Evolutionary conservation across 2,329 filamentous ascomycete species (phyloP), one percentile per base, ranked within the genome.

Genomic region (Ceratocystis alfenasii): DNA sequence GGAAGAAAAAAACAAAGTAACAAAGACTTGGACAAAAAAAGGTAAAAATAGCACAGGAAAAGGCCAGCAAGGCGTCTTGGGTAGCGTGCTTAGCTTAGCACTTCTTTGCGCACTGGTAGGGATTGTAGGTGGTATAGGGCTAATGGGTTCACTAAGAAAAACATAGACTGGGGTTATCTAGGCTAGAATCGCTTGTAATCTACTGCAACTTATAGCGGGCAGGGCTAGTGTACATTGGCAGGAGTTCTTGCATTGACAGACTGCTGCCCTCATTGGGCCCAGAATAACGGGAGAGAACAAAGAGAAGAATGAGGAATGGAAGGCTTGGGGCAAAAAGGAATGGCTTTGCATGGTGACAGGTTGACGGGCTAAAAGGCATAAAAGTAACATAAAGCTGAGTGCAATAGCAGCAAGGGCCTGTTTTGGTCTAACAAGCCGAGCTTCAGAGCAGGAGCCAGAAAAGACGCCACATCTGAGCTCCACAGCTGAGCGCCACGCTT

Each of bases 11-110:
- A 7, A 28, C n/a, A 57, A 64, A 20, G 59, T 22, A 28, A 59
- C 25, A 53, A 15, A 53, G 41, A 25, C n/a, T 5, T 20, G 48
- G 12, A 53, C n/a, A 25, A n/a, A 25, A 48, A 20, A 8, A 22
- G 22, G 15, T 15, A 41, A 15, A 41, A 41, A 41, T 41, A 41
- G 36, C 36, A 41, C 36, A 15, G 28, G 25, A 67, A 67, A 30
- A 64, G 53, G 53, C 60, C 33, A 60, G 30, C 62, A 45, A 67
- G 53, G 25, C 46, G 48, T 33, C 25, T 22, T 59, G 6, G 15
- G 46, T 57, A 36, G 22, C 17, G 22, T 59, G 8, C 30, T 12
- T 55, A 3, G 20, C 15, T 28, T 65, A 41, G 36, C 36, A 6
- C 30, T 30, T 5, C 8, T 25, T 25, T 30, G 36, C 25, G 53